These are phyloP conservation scores for Coccomyxa sp. DNA, from an alignment of 139 green algal species.

Conservation along the genomic window DNA sequence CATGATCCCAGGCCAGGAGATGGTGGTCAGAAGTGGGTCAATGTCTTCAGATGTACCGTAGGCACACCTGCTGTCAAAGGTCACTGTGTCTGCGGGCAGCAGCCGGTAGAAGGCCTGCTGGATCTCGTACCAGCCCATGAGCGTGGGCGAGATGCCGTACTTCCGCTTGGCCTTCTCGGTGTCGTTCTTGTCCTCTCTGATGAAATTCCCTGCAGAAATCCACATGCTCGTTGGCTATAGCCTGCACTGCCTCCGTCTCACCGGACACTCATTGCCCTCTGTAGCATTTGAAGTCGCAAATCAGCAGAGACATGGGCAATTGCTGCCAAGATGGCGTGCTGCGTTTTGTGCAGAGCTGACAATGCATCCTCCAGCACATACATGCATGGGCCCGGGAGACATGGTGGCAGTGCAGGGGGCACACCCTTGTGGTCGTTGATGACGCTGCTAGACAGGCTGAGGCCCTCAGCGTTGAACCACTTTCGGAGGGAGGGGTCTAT, in stretches of 20 bases:
- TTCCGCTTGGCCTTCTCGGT: background rate
- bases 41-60: background rate
- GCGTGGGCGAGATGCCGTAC: background rate
- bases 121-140: conserved; percentile 20
- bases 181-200: background rate
- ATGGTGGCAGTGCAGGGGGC: background rate
- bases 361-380: too few relatives aligned
- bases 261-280: background rate
- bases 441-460: background rate
- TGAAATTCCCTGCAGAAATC: background rate
- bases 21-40: too few relatives aligned
- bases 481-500: background rate
- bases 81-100: background rate
- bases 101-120: background rate
- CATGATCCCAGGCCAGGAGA: too few relatives aligned
- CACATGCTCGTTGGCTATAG: background rate
- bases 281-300: too few relatives aligned
- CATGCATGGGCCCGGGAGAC: background rate
- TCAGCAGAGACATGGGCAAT: background rate
- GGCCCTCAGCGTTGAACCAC: background rate
- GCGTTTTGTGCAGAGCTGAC: too few relatives aligned
- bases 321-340: background rate
- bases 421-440: background rate
- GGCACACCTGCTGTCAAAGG: conserved; percentile 9
- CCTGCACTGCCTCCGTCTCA: background rate